Base-by-base conservation (phyloP, 345 rosid species). In the Pistacia atlantica region DNA sequence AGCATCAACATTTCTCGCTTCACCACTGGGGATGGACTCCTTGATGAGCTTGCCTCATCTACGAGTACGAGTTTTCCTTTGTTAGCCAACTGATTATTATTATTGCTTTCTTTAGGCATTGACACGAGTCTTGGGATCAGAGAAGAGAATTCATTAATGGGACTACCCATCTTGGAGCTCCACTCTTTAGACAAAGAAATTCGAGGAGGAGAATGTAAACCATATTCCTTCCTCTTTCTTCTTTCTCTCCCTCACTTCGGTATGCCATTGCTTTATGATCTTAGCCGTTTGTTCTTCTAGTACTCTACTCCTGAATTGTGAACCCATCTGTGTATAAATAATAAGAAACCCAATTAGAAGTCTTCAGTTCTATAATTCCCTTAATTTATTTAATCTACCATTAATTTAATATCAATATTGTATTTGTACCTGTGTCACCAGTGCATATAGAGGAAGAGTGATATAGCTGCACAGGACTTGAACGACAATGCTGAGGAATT, bases 281-380 rank as follows among this genome's bases (percentile, higher is more conserved):
- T 73, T 78, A 48, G 80, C 31, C 33, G 81, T 59, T 75, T 80
- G 75, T 66, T 81, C 83, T 65, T 76, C 83, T 4, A 87, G 18
- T 54, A 78, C 71, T 57, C 71, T 70, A 17, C 83, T 74, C 70
- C 79, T 89, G 69, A 69, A 80, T 67, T 79, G 61, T 58, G 88
- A 87, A 1, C 89, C 89, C 90, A 87, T 87, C 88, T 85, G 72
- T 35, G 35, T 7, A 3, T 3, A 49, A 5, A 8, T 56, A 65
- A n/a, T 9, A 49, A 61, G 35, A 28, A 67, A 25, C 11, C 33
- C 17, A 2, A 12, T 51, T 51, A 51, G 55, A 11, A 11, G 13
- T 51, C 55, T 51, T 51, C 16, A 51, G 17, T 14, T 14, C 0
- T 46, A 46, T 11, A 46, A 46, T 46, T 46, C 51, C 51, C 11